phyloP scores from a whole-genome alignment of 306 rosid genomes.

The Elaeagnus macrophylla region DNA sequence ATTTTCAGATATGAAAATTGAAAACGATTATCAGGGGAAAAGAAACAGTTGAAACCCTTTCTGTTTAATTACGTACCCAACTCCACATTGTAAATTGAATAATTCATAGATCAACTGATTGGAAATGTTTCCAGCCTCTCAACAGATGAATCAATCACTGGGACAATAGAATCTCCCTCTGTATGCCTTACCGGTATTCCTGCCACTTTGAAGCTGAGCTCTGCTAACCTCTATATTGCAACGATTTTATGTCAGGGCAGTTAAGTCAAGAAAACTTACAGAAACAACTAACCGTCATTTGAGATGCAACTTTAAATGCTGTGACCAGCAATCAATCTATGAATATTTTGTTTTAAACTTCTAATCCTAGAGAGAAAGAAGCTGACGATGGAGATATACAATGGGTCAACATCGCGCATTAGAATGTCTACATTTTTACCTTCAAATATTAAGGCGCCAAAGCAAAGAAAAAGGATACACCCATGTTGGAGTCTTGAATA shows the following conservation, averaged over 20 bases:
- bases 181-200: conserved; percentile 51
- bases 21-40: too few species aligned
- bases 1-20: too few species aligned
- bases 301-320: neutral
- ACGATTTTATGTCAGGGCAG: conserved; percentile 56
- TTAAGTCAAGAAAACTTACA: conserved; percentile 35
- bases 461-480: conserved; percentile 66
- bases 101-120: conserved; percentile 12
- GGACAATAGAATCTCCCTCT: conserved; percentile 81
- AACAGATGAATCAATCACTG: conserved; percentile 24
- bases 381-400: neutral
- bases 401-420: neutral
- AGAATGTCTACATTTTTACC: conserved; percentile 1
- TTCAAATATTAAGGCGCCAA: too few species aligned
- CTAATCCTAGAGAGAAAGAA: neutral
- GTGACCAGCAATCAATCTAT: too few species aligned
- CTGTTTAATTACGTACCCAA: too few species aligned
- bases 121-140: conserved; percentile 7
- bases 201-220: conserved; percentile 35
- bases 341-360: too few species aligned
- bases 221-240: conserved; percentile 51
- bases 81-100: conserved; percentile 23
- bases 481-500: conserved; percentile 77
- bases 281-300: neutral
- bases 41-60: too few species aligned